Conservation (phyloP, 2,329 filamentous ascomycete genomes). For the Blastomyces silverae region DNA sequence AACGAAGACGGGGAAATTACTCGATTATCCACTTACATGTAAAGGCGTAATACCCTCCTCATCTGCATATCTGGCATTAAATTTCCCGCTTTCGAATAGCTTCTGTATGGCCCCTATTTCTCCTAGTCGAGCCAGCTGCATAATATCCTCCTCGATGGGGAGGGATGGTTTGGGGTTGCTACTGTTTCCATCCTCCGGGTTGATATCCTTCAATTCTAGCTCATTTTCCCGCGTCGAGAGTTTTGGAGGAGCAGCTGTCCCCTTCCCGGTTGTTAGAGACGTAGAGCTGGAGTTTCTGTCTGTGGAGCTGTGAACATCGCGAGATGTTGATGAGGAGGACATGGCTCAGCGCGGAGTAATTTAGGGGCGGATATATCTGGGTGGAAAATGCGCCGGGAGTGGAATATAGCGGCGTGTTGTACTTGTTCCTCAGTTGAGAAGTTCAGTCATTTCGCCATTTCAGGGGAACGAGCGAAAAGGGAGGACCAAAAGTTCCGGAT, state of each 20-base stretch:
- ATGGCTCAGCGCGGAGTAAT: constrained; percentile 19
- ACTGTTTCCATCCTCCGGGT: constrained; percentile 25
- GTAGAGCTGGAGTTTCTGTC: constrained; percentile 26
- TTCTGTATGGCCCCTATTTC: constrained; percentile 82
- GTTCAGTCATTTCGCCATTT: not conserved
- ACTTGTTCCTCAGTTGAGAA: not conserved
- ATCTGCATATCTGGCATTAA: constrained; percentile 74
- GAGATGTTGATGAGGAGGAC: constrained; percentile 27
- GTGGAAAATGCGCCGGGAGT: not conserved
- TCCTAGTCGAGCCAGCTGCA: constrained; percentile 87
- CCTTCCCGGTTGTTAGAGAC: constrained; percentile 29
- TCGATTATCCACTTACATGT: constrained; percentile 58
- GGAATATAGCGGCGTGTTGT: not conserved
- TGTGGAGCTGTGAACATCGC: constrained; percentile 18
- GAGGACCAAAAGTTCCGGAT: not conserved
- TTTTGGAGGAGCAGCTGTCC: constrained; percentile 30
- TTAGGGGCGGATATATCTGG: not conserved
- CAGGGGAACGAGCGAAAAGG: not conserved
- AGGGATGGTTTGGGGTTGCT: constrained; percentile 30
- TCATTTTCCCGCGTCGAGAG: constrained; percentile 27
- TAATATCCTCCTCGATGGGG: constrained; percentile 67
- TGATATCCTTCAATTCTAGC: constrained; percentile 38
- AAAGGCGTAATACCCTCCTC: constrained; percentile 91
- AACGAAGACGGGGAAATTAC: constrained; percentile 2
- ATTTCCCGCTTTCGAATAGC: constrained; percentile 76